Evolutionary conservation across 1,139 yeast genomes (phyloP).

Genomic region (Sugiyamaella japonica): DNA sequence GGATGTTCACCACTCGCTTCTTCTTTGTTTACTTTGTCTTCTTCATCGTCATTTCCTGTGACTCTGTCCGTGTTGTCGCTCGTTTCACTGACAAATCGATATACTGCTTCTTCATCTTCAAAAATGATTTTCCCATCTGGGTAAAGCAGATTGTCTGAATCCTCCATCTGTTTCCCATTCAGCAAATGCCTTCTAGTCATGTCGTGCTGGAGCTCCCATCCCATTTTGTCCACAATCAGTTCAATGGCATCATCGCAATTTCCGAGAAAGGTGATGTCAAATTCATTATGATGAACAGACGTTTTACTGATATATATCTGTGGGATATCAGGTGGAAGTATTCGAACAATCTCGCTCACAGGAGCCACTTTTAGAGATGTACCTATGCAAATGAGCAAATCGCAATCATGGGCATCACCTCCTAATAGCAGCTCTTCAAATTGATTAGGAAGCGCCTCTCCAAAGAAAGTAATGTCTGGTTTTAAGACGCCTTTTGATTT

Average conservation of each 20-base stretch:
- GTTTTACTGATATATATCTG: constrained; percentile 82
- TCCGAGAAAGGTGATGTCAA: constrained; percentile 80
- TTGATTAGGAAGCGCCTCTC: constrained; percentile 77
- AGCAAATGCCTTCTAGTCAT: constrained; percentile 36
- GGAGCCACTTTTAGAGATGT: constrained; percentile 96
- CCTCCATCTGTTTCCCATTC: constrained; percentile 1
- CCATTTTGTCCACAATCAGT: constrained; percentile 57
- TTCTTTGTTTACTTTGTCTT: neutral
- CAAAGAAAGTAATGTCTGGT: constrained; percentile 95
- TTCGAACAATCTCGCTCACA: constrained; percentile 87
- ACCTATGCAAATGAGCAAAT: constrained; percentile 82
- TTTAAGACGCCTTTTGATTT: constrained; percentile 69
- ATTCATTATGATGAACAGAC: constrained; percentile 73
- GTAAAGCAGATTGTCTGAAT: constrained; percentile 14
- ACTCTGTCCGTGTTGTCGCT: neutral
- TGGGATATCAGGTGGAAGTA: constrained; percentile 69
- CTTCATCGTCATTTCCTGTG: neutral
- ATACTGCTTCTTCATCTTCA: constrained; percentile 29
- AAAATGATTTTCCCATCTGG: constrained; percentile 31
- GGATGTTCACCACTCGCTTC: neutral
- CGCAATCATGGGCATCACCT: constrained; percentile 60
- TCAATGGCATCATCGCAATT: constrained; percentile 86
- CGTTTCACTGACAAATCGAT: constrained; percentile 23
- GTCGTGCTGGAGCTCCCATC: constrained; percentile 69
- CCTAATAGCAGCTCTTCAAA: constrained; percentile 55